phyloP scores from a whole-genome alignment of 768 basidiomycete genomes.

The Calocybe cyanea region DNA sequence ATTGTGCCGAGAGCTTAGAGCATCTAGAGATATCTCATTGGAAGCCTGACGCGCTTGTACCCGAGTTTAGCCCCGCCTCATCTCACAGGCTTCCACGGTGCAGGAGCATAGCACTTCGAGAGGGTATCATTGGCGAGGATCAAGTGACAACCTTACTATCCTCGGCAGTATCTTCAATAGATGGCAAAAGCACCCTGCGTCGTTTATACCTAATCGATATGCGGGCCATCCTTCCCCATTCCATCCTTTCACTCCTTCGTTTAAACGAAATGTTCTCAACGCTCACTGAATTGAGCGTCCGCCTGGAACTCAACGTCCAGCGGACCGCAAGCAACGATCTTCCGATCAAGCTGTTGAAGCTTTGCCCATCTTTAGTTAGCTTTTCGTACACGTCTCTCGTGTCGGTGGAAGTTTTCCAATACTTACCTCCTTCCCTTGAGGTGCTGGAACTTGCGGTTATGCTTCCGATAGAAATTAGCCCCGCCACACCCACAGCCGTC shows the following conservation, averaged over 20 bases:
- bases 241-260: not conserved
- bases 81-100: not conserved
- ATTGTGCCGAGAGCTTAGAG: not conserved
- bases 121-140: not conserved
- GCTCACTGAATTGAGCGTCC: not conserved
- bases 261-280: slow-evolving; percentile 3
- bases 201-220: slow-evolving; percentile 2
- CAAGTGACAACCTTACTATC: not conserved
- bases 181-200: not conserved
- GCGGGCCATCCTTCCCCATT: not conserved
- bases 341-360: not conserved
- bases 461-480: not conserved
- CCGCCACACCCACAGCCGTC: not conserved
- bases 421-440: slow-evolving; percentile 1
- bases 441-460: slow-evolving; percentile 5
- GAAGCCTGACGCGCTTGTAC: not conserved
- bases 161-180: not conserved
- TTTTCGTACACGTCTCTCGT: slow-evolving; percentile 8
- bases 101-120: not conserved
- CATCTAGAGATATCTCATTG: not conserved
- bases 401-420: slow-evolving; percentile 1
- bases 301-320: not conserved
- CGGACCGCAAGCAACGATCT: not conserved
- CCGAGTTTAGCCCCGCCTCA: not conserved
- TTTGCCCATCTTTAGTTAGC: slow-evolving; percentile 3